A percentile compares a stretch with the other conserved stretches of the same genome.
These are phyloP conservation scores for Bocquillonia castaneifolia DNA, from an alignment of 441 rosid genomes.

Conservation along the genomic window DNA sequence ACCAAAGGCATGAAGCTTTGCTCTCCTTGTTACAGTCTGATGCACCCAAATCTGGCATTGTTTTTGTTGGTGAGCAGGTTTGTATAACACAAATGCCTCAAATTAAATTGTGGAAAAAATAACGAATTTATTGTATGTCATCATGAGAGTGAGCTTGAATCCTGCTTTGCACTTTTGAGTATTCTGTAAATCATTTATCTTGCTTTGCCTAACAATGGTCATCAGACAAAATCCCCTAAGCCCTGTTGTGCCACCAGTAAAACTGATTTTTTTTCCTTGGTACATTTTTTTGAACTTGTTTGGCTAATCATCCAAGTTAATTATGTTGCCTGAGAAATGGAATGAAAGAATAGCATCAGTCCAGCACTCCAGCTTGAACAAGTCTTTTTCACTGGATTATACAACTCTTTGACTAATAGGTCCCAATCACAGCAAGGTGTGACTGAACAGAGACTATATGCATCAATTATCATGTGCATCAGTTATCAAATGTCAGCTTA, in stretches of 20 bases:
- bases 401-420: not conserved
- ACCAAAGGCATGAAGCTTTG: conserved; percentile 45
- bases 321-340: no score
- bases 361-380: not conserved
- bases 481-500: no score
- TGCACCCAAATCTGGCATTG: conserved; percentile 58
- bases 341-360: not conserved
- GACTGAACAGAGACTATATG: not conserved
- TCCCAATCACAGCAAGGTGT: not conserved
- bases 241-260: not conserved
- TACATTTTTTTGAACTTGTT: not conserved
- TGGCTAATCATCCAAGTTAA: not conserved
- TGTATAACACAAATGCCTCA: conserved; percentile 20
- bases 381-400: not conserved
- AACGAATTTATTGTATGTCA: not conserved
- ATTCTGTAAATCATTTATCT: not conserved
- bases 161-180: conserved; percentile 1
- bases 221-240: not conserved
- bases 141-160: not conserved
- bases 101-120: not conserved
- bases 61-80: conserved; percentile 87
- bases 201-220: not conserved
- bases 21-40: conserved; percentile 56
- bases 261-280: not conserved
- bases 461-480: no score